A percentile compares a stretch with the other conserved stretches of the same genome.
phyloP scores from a whole-genome alignment of 345 rosid species.

The Eucalyptus erythrocorys region DNA sequence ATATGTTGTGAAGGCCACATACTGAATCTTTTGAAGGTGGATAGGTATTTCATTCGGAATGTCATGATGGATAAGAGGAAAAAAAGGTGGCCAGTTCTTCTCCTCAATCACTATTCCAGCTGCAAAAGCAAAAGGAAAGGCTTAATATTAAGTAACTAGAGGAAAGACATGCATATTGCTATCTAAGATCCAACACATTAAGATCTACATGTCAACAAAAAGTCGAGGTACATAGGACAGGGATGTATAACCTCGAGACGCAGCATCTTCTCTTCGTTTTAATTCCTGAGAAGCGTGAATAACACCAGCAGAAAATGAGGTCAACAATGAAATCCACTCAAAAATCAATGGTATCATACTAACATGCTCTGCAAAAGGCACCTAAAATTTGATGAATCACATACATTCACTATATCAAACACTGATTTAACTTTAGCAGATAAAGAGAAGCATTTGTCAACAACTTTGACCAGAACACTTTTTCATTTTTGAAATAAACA shows the following conservation, averaged over 20 bases:
- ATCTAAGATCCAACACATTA: neutral
- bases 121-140: constrained; percentile 21
- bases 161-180: neutral
- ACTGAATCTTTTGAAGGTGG: constrained; percentile 76
- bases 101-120: constrained; percentile 92
- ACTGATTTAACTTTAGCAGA: neutral
- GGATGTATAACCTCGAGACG: constrained; percentile 29
- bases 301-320: neutral
- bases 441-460: neutral
- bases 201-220: neutral
- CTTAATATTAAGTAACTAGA: neutral
- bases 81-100: constrained; percentile 95
- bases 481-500: neutral
- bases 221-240: neutral
- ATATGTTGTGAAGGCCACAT: constrained; percentile 83
- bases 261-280: constrained; percentile 82
- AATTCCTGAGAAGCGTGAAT: constrained; percentile 46
- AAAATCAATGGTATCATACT: neutral
- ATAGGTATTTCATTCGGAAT: constrained; percentile 87
- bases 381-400: neutral
- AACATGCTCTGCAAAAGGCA: neutral
- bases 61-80: constrained; percentile 93
- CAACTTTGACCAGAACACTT: neutral
- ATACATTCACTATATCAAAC: neutral
- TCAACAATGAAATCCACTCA: neutral